These are phyloP conservation scores for Emmonsia crescens DNA, from an alignment of 2,329 filamentous ascomycete species.

Conservation along the genomic window DNA sequence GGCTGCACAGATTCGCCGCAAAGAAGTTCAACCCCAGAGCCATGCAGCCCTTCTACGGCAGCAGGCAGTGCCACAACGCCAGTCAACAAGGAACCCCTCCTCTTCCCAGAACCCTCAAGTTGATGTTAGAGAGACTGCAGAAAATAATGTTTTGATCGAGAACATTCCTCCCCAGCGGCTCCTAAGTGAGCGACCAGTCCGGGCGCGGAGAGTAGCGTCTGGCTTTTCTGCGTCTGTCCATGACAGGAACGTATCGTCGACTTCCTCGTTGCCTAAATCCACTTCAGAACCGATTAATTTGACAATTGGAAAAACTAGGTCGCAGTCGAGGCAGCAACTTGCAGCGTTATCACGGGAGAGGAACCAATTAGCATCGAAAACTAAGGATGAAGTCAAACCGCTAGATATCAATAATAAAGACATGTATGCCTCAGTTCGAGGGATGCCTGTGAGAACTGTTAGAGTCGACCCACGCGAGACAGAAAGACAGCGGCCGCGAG, in stretches of 20 bases:
- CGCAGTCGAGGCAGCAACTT: slow-evolving; percentile 28
- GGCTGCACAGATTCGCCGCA: slow-evolving; percentile 30
- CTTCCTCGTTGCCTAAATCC: slow-evolving; percentile 22
- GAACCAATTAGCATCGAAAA: slow-evolving; percentile 5
- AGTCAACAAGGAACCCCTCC: slow-evolving; percentile 20
- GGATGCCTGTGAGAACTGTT: not conserved
- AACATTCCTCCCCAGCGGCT: slow-evolving; percentile 18
- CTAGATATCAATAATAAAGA: not conserved
- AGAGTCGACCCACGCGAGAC: not conserved
- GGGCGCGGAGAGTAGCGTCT: slow-evolving; percentile 25
- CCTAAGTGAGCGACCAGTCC: slow-evolving; percentile 30
- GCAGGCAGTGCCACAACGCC: slow-evolving; percentile 29
- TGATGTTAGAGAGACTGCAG: slow-evolving; percentile 7
- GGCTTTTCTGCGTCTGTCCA: slow-evolving; percentile 26
- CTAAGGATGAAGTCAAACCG: slow-evolving; percentile 18
- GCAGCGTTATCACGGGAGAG: slow-evolving; percentile 22
- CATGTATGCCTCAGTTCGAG: not conserved
- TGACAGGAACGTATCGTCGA: slow-evolving; percentile 20
- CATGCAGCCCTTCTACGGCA: slow-evolving; percentile 39
- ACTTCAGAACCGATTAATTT: slow-evolving; percentile 24
- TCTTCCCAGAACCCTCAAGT: slow-evolving; percentile 17
- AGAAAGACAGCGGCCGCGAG: not conserved
- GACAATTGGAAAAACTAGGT: slow-evolving; percentile 32
- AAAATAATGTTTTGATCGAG: slow-evolving; percentile 6
- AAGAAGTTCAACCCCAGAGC: slow-evolving; percentile 28